Percentiles rank a stretch among this genome's conserved stretches.
These are phyloP conservation scores for Logfia minima DNA, from an alignment of 129 eudicot species.

Conservation along the genomic window DNA sequence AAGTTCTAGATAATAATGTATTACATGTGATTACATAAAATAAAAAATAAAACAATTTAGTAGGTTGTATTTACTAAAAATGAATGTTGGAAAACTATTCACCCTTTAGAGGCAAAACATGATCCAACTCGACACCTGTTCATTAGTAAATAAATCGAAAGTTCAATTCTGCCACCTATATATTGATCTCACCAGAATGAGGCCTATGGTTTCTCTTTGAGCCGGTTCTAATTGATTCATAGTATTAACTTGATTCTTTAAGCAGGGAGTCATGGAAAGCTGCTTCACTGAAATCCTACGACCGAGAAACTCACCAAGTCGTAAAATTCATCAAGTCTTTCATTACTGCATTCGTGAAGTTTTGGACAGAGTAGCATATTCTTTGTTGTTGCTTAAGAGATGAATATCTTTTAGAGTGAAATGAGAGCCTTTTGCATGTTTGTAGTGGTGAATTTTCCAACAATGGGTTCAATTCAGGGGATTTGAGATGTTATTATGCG, in stretches of 20 bases:
- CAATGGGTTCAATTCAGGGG: neutral
- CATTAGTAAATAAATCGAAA: neutral
- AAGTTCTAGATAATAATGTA: neutral
- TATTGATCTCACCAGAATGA: neutral
- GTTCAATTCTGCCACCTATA: neutral
- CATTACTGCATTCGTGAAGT: slow-evolving; percentile 60
- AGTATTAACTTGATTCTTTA: slow-evolving; percentile 5
- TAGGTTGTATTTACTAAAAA: neutral
- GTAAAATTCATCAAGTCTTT: slow-evolving; percentile 53
- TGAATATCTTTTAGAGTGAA: slow-evolving; percentile 3
- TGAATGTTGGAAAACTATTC: neutral
- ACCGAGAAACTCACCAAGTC: slow-evolving; percentile 47
- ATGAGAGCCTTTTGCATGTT: slow-evolving; percentile 9
- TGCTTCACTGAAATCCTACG: slow-evolving; percentile 43
- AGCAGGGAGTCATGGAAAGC: slow-evolving; percentile 77
- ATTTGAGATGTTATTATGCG: neutral
- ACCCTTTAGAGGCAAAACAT: neutral
- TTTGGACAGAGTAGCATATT: slow-evolving; percentile 53
- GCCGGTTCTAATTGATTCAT: neutral
- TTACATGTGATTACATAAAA: neutral
- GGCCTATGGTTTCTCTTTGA: neutral
- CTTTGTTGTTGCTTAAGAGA: neutral
- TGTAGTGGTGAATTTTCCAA: neutral
- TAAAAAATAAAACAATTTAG: neutral
- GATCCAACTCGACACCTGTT: neutral